Evolutionary conservation across 768 basidiomycete genomes (phyloP).

Genomic region (Thelephora aurantiotincta): DNA sequence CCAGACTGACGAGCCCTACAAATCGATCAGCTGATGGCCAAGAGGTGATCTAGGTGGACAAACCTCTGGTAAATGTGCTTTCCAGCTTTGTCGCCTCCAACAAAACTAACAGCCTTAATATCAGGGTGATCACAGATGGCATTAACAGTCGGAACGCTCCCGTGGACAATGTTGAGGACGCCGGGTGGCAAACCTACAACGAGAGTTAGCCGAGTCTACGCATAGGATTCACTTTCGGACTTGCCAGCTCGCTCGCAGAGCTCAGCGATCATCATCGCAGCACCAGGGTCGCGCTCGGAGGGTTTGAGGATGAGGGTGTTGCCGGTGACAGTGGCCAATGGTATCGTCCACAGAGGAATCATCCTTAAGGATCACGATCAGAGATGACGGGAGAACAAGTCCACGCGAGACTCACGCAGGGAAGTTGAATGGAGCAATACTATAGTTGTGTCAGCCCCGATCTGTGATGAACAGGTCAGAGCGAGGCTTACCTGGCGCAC

Average conservation of each 20-base stretch:
- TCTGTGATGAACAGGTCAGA: neutral
- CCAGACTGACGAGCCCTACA: conserved; percentile 69
- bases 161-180: conserved; percentile 87
- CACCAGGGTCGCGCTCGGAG: conserved; percentile 92
- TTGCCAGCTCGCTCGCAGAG: conserved; percentile 61
- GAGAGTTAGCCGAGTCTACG: conserved; percentile 2
- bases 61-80: conserved; percentile 87
- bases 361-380: conserved; percentile 31
- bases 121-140: conserved; percentile 83
- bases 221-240: conserved; percentile 30
- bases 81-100: conserved; percentile 87
- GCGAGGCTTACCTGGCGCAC: conserved; percentile 38
- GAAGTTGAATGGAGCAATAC: conserved; percentile 82
- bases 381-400: neutral
- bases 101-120: conserved; percentile 93
- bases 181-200: conserved; percentile 60
- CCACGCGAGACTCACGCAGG: conserved; percentile 45
- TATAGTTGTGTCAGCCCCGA: conserved; percentile 13
- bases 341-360: conserved; percentile 96
- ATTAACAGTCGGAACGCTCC: conserved; percentile 81
- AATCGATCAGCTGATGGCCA: conserved; percentile 4
- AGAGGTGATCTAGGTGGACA: conserved; percentile 3
- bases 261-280: conserved; percentile 96
- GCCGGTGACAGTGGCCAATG: conserved; percentile 77
- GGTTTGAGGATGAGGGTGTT: conserved; percentile 94